These are phyloP conservation scores for Beauveria sp. DNA, from an alignment of 2,329 filamentous ascomycete genomes.

Conservation along the genomic window DNA sequence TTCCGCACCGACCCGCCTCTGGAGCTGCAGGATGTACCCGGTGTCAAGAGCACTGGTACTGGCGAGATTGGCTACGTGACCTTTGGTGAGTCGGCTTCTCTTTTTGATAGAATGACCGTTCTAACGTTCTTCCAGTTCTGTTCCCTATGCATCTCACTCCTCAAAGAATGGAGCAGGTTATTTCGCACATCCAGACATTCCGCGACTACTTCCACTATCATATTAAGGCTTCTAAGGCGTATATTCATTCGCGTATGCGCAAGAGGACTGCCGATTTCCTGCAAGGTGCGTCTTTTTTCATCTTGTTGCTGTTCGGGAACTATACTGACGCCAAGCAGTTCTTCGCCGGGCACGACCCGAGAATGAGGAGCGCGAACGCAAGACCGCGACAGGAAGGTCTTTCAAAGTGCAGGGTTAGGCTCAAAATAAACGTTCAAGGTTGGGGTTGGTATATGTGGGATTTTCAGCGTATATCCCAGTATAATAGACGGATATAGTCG, in stretches of 20 bases:
- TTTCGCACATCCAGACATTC: constrained; percentile 99
- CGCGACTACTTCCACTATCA: constrained; percentile 99
- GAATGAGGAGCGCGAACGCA: constrained; percentile 93
- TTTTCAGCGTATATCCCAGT: neutral
- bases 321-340: constrained; percentile 44
- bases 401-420: constrained; percentile 55
- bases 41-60: constrained; percentile 66
- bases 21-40: constrained; percentile 79
- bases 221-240: constrained; percentile 98
- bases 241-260: constrained; percentile 97
- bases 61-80: constrained; percentile 96
- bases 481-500: neutral
- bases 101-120: neutral
- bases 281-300: constrained; percentile 60
- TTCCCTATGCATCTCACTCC: constrained; percentile 91
- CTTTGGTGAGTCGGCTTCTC: constrained; percentile 59
- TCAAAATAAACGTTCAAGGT: constrained; percentile 12
- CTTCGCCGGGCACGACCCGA: constrained; percentile 91
- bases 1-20: constrained; percentile 92
- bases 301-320: neutral
- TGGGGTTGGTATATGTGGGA: neutral
- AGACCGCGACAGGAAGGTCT: constrained; percentile 92
- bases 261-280: constrained; percentile 96
- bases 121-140: constrained; percentile 53
- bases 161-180: constrained; percentile 87